Evolutionary conservation across 1,284 basidiomycete genomes (phyloP).

Genomic region (Malassezia slooffiae): DNA sequence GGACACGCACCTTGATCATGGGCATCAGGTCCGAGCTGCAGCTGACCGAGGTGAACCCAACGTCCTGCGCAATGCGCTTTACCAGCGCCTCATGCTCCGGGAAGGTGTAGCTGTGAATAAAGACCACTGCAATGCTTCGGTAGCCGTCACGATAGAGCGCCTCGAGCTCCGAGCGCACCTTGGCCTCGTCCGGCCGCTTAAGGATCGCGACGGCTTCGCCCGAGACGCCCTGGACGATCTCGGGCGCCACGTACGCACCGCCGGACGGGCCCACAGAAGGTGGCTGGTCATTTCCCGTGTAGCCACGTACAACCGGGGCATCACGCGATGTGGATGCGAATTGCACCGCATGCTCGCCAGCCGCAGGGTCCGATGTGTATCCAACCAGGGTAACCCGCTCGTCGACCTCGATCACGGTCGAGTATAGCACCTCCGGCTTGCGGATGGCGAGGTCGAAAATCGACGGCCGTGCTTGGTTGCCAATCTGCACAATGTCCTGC

Average conservation of each 20-base stretch:
- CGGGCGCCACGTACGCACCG: constrained; percentile 58
- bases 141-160: constrained; percentile 64
- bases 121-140: constrained; percentile 70
- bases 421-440: constrained; percentile 67
- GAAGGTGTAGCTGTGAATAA: constrained; percentile 85
- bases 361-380: constrained; percentile 75
- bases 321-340: constrained; percentile 19
- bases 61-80: constrained; percentile 60
- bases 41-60: constrained; percentile 80
- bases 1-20: no score
- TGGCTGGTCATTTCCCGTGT: constrained; percentile 48
- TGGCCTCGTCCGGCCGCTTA: constrained; percentile 53
- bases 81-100: constrained; percentile 67
- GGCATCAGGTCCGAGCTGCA: constrained; percentile 76
- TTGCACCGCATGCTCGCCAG: constrained; percentile 54
- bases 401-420: constrained; percentile 71
- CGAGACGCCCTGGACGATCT: constrained; percentile 66
- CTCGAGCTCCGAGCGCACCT: constrained; percentile 54
- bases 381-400: constrained; percentile 89
- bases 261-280: constrained; percentile 48
- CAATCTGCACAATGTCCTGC: constrained; percentile 70
- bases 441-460: constrained; percentile 50
- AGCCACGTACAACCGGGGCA: constrained; percentile 18
- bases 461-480: constrained; percentile 81
- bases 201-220: constrained; percentile 85